phyloP scores from a whole-genome alignment of 331 rosid species.

The Prunus yedoensis region DNA sequence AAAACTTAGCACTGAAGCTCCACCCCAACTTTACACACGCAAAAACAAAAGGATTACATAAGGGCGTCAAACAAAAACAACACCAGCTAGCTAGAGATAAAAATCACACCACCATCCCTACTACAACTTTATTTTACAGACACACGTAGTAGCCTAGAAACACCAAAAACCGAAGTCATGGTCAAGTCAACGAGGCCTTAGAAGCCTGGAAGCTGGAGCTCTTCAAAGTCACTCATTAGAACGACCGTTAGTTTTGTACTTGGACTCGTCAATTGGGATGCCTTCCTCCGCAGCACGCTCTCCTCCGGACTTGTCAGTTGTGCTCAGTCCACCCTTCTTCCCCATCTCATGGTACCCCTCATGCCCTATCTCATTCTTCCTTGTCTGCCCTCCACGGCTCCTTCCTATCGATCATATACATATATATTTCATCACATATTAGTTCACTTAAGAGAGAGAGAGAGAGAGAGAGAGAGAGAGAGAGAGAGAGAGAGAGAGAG shows the following conservation, averaged over 20 bases:
- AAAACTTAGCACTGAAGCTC: too few species aligned
- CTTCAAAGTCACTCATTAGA: background rate
- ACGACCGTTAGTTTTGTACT: slow-evolving; percentile 29
- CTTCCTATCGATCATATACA: slow-evolving; percentile 34
- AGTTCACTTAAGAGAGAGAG: too few species aligned
- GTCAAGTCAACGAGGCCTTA: too few species aligned
- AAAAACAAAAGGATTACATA: too few species aligned
- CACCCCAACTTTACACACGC: too few species aligned
- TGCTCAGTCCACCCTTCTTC: slow-evolving; percentile 68
- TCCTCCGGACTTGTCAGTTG: slow-evolving; percentile 51
- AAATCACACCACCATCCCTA: too few species aligned
- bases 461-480: too few species aligned
- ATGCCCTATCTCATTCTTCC: slow-evolving; percentile 58
- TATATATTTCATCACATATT: too few species aligned
- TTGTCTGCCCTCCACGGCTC: slow-evolving; percentile 55
- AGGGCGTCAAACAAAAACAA: background rate
- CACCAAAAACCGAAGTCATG: background rate
- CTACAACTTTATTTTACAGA: background rate
- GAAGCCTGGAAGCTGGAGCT: background rate
- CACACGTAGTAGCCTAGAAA: background rate
- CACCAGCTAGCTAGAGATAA: too few species aligned
- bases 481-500: too few species aligned
- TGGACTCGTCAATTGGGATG: slow-evolving; percentile 62
- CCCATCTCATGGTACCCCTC: slow-evolving; percentile 73
- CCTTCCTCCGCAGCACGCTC: slow-evolving; percentile 57